Evolutionary conservation across 2,329 filamentous ascomycete genomes (phyloP).

Genomic region (Ascochyta koolunga): DNA sequence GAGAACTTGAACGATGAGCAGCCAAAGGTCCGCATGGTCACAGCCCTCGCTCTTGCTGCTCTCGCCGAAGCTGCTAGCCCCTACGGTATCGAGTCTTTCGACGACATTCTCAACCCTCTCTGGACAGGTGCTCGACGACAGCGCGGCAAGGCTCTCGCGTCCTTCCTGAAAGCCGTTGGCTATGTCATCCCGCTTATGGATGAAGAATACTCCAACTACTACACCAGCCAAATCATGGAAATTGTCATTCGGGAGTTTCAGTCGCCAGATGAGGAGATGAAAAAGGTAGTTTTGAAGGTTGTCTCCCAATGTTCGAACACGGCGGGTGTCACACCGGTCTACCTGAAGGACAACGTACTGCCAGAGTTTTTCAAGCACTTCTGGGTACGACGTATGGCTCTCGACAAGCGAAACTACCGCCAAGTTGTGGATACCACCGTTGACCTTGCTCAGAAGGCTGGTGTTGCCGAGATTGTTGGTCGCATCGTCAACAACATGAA

Average conservation of each 20-base stretch:
- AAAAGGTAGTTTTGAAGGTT: constrained; percentile 98
- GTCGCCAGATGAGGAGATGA: constrained; percentile 99
- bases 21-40: constrained; percentile 96
- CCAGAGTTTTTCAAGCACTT: constrained; percentile 99
- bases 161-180: constrained; percentile 95
- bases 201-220: constrained; percentile 99
- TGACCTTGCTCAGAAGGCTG: constrained; percentile 97
- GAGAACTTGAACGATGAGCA: constrained; percentile 97
- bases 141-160: constrained; percentile 91
- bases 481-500: constrained; percentile 94
- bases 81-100: constrained; percentile 98
- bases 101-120: constrained; percentile 94
- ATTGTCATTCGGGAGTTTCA: constrained; percentile 95
- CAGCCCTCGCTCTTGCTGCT: constrained; percentile 90
- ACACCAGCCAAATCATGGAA: constrained; percentile 98
- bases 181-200: constrained; percentile 99
- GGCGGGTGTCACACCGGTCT: constrained; percentile 91
- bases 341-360: constrained; percentile 93
- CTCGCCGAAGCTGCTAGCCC: constrained; percentile 95
- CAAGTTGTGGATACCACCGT: constrained; percentile 98
- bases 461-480: constrained; percentile 92
- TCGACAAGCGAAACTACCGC: constrained; percentile 96
- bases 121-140: constrained; percentile 98
- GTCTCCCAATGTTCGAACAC: constrained; percentile 94
- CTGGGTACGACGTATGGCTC: constrained; percentile 95